Base-by-base conservation (phyloP, 106 monocot genomes). In the Acorus calamus region DNA sequence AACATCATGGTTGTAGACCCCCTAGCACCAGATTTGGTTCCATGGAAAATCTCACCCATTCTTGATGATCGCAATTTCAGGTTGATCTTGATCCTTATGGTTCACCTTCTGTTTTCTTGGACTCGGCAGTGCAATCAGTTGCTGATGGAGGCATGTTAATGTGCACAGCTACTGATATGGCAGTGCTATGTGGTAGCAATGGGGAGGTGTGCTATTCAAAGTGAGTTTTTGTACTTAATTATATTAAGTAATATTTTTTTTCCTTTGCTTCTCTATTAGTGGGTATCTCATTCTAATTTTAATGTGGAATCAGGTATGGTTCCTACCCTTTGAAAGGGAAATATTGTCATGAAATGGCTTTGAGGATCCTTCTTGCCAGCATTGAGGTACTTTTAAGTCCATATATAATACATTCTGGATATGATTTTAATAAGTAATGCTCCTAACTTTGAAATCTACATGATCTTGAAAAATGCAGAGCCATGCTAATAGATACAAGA, bases 141-240 rank as follows among this genome's bases (percentile, higher is more conserved):
- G 83, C 86, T 53, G 94, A 94, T 82, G 94, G 94, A 49, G 94
- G 94, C 13, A 58, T 94, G 10, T 64, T 89, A 56, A 94, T 89
- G 94, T 94, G 94, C 67, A 94, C 94, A 46, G 89, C 94, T 54
- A 94, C 94, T 67, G 89, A 94, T 76, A 89, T 94, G 89, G 94
- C 89, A 62, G 94, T 94, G 13, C 74, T 94, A 8, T 94, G 94
- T 72, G 89, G 89, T 3, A 75, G 78, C 13, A 94, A 84, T 78
- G 94, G 84, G 55, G 94, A 94, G 70, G 94, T 87, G 14, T 94
- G 94, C 78, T 84, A 89, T 82, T 86, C 94, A 62, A 94, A 94
- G 94, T 94, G 73, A 78, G 90, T 11, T 55, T 52, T 62, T 61
- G 14, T 47, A 4, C 42, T 28, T 28, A 28, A 12, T 7, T 53